Base-by-base conservation (phyloP, 192 early-diverging fungal genomes). In the Podila clonocystis region DNA sequence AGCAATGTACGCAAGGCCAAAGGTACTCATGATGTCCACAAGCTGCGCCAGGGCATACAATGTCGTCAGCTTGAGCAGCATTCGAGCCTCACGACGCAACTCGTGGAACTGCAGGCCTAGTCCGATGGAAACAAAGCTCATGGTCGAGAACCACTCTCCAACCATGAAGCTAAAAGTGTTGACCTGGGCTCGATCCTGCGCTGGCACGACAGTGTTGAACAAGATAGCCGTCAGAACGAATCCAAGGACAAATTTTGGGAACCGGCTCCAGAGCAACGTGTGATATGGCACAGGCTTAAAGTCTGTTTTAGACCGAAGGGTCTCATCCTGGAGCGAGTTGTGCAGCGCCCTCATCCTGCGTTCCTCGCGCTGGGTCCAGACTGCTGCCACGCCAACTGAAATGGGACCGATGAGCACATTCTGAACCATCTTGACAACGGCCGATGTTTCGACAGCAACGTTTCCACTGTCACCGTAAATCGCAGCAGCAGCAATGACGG, bases 321-420 rank as follows among this genome's bases (percentile, higher is more conserved):
- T 13, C 30, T 72, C 70, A 34, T 72, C 69, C 65, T 80, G 59
- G 30, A 68, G 60, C 7, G 76, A 57, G 38, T 29, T 70, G 55
- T 74, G 64, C 5, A 75, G 68, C 12, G 34, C 59, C 11, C 70
- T 67, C 22, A 34, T 64, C 61, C 34, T 82, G 59, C 57, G 67
- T 59, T 70, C 82, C 73, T 75, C 87, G 58, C 83, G 82, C 19
- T 73, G 68, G 19, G 82, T 73, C 87, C 87, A 88, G 12, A 72
- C 84, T 31, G 73, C 83, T 9, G 87, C 84, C 36, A 88, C 74
- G 19, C 84, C 72, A 13, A 88, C 85, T 30, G 82, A 82, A 19
- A 88, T 76, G 20, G 87, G 87, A 5, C 87, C 87, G 65, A 88
- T 88, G 34, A 88, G 66, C 0, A 88, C 82, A 50, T 88, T 88